phyloP scores from a whole-genome alignment of 2,329 filamentous ascomycete genomes.

The Podosphaera xanthii region DNA sequence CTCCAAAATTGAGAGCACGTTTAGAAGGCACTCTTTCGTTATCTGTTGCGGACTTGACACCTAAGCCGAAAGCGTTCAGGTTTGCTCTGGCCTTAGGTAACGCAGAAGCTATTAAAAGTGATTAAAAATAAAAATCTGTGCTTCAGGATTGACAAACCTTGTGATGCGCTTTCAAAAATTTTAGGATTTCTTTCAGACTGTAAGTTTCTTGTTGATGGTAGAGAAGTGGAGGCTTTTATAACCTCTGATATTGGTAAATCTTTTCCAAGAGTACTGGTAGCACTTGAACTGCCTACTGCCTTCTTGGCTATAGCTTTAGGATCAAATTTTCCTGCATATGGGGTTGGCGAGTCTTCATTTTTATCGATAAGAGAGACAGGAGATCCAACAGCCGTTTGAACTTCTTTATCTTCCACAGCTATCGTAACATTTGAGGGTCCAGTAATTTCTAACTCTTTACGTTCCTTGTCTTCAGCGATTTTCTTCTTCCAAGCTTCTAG shows the following conservation, averaged over 20 bases:
- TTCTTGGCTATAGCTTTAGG: conserved; percentile 73
- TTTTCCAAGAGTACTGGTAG: conserved; percentile 29
- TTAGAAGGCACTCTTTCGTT: conserved; percentile 43
- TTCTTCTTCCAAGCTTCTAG: conserved; percentile 85
- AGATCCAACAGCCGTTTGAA: conserved; percentile 21
- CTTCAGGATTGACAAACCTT: conserved; percentile 16
- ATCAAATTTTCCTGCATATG: conserved; percentile 63
- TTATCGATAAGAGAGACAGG: conserved; percentile 27
- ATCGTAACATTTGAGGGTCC: conserved; percentile 44
- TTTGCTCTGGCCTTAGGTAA: conserved; percentile 48
- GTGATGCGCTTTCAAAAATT: conserved; percentile 19
- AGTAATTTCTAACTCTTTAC: conserved; percentile 46
- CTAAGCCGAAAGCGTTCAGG: conserved; percentile 65
- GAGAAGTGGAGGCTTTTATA: conserved; percentile 22
- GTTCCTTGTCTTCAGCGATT: conserved; percentile 48
- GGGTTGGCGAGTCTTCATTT: conserved; percentile 27
- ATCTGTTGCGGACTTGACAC: conserved; percentile 40
- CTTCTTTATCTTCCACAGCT: conserved; percentile 48
- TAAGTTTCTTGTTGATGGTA: conserved; percentile 19
- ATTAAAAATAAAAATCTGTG: conserved; percentile 5
- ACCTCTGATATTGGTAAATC: conserved; percentile 27
- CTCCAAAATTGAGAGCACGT: conserved; percentile 62
- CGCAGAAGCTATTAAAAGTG: conserved; percentile 19
- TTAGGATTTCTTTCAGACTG: conserved; percentile 22
- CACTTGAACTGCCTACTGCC: conserved; percentile 33